phyloP scores from a whole-genome alignment of 805 yeast species.

The Kluyveromyces lactis region DNA sequence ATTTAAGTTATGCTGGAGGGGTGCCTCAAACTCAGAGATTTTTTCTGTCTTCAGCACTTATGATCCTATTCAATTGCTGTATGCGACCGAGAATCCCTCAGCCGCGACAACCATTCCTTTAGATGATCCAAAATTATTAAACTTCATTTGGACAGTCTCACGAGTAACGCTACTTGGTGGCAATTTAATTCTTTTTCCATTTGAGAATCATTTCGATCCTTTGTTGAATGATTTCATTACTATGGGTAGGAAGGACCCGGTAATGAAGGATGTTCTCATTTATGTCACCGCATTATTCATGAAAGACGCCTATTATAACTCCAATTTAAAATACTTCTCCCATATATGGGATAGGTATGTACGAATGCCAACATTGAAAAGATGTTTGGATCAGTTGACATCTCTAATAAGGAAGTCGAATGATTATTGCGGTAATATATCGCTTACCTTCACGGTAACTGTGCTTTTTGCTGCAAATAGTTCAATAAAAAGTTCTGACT shows the following conservation, averaged over 20 bases:
- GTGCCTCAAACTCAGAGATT: neutral
- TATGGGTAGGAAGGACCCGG: neutral
- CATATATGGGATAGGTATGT: conserved; percentile 10
- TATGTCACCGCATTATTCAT: conserved; percentile 7
- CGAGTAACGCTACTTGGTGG: conserved; percentile 3
- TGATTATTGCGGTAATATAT: conserved; percentile 3
- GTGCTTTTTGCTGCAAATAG: conserved; percentile 8
- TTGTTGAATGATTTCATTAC: conserved; percentile 3
- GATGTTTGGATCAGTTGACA: conserved; percentile 5
- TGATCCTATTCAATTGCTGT: neutral
- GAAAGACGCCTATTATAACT: conserved; percentile 6
- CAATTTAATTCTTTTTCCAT: conserved; percentile 7
- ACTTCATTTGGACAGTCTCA: conserved; percentile 7
- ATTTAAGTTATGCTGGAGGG: conserved; percentile 4
- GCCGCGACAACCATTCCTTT: conserved; percentile 1
- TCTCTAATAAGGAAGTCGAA: conserved; percentile 1
- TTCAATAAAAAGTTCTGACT: conserved; percentile 2
- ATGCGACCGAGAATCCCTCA: neutral
- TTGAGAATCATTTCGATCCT: conserved; percentile 3
- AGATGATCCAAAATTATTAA: conserved; percentile 4
- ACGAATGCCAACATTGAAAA: conserved; percentile 9
- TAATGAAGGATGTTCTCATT: conserved; percentile 5
- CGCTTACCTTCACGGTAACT: conserved; percentile 6
- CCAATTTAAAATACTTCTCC: conserved; percentile 1
- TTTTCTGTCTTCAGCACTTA: conserved; percentile 1